Evolutionary conservation across 257 asterid genomes (phyloP), one percentile per base, ranked within the genome.

Genomic region (Solanum chiquidenum): DNA sequence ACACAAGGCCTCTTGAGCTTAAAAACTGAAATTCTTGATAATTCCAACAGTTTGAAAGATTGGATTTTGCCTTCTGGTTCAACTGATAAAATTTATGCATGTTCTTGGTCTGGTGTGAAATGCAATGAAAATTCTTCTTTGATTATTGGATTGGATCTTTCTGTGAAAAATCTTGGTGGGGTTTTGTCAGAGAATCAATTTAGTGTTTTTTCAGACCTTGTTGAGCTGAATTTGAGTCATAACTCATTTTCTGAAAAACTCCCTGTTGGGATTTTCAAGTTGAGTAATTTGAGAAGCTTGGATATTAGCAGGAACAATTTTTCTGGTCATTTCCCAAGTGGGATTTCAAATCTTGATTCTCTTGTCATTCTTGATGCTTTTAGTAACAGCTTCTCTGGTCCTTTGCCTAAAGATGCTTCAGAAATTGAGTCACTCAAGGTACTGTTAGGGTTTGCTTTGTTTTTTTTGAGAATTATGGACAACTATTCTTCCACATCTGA

Each of bases 241-340:
- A 97, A 97, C 77, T 95, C 95, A 2, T 92, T 97, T 92, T 96
- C 98, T 1, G 90, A 76, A 34, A 86, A 92, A 6, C 96, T 97
- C 12, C 98, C 99, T 4, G 49, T 87, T 69, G 94, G 89, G 16
- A 90, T 97, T 55, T 97, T 95, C 92, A 91, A 89, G 86, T 93
- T 96, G 74, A 92, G 91, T 23, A 88, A 90, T 85, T 90, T 97
- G 60, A 91, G 69, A 60, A 88, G 92, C 23, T 80, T 97, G 31
- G 99, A 97, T 83, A 92, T 97, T 88, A 95, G 99, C 83, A 91
- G 99, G 87, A 97, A 97, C 94, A 97, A 97, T 74, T 97, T 97
- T 27, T 96, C 99, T 16, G 99, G 98, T 33, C 88, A 75, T 35
- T 97, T 97, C n/a, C 99, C 99, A 2, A 21, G n/a, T 76, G 99